Conservation (phyloP, 1,139 yeast genomes). For the Trichomonascaceae sp. region DNA sequence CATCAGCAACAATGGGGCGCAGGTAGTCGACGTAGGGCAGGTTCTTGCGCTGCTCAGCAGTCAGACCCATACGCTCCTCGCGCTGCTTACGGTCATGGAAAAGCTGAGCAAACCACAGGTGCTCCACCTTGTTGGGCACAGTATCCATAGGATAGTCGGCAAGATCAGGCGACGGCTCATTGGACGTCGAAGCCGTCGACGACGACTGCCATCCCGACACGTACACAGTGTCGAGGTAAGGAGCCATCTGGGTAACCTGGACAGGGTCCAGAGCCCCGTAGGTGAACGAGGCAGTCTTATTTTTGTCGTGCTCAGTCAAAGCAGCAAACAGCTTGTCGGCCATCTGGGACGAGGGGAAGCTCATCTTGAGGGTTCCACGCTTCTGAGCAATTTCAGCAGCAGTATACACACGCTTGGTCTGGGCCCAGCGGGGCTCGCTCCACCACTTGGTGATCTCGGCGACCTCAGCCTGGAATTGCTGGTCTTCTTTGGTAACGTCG, state of each 20-base stretch:
- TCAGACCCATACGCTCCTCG: slow-evolving; percentile 57
- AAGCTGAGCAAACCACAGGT: slow-evolving; percentile 89
- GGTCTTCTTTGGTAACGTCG: slow-evolving; percentile 33
- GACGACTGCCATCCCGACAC: slow-evolving; percentile 99
- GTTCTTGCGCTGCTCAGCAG: slow-evolving; percentile 53
- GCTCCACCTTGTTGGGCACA: slow-evolving; percentile 96
- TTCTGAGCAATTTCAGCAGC: slow-evolving; percentile 83
- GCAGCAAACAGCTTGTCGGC: slow-evolving; percentile 69
- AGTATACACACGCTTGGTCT: slow-evolving; percentile 77
- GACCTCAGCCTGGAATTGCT: slow-evolving; percentile 54
- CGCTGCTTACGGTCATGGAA: slow-evolving; percentile 97
- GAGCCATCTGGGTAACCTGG: slow-evolving; percentile 94
- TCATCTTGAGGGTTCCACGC: slow-evolving; percentile 61
- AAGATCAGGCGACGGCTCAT: slow-evolving; percentile 95
- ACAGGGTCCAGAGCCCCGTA: slow-evolving; percentile 96
- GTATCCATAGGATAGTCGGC: slow-evolving; percentile 99
- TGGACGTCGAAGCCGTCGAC: slow-evolving; percentile 91
- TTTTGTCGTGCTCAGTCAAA: slow-evolving; percentile 56
- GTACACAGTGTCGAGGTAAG: slow-evolving; percentile 81
- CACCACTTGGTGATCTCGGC: slow-evolving; percentile 77
- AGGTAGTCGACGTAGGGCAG: slow-evolving; percentile 56
- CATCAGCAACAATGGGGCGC: slow-evolving; percentile 94
- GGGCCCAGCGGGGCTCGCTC: slow-evolving; percentile 81
- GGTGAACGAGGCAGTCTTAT: slow-evolving; percentile 73
- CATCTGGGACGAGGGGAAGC: slow-evolving; percentile 68